Conservation (phyloP, 1,284 basidiomycete genomes). For the Phellopilus nigrolimitatus region DNA sequence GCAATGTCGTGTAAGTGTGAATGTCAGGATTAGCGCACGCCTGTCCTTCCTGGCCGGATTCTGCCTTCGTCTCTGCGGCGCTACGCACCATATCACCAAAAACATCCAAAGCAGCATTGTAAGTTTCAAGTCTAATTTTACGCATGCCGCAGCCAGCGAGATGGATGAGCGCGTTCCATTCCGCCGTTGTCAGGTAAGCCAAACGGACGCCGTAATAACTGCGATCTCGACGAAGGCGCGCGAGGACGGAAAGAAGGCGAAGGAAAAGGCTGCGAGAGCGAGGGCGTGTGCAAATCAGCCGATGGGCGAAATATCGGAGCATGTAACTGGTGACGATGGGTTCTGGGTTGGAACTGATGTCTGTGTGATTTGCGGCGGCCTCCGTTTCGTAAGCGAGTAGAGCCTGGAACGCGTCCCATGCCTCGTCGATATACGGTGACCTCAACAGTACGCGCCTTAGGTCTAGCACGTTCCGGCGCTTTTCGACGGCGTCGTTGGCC, state of each 20-base stretch:
- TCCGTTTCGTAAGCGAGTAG: conserved; percentile 34
- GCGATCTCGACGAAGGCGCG: conserved; percentile 46
- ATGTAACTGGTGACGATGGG: conserved; percentile 7
- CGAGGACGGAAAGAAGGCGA: conserved; percentile 58
- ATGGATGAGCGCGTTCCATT: conserved; percentile 73
- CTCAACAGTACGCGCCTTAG: conserved; percentile 5
- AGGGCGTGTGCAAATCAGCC: conserved; percentile 40
- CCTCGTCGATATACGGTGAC: conserved; percentile 29
- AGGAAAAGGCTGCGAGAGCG: conserved; percentile 56
- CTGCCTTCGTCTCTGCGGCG: conserved; percentile 22
- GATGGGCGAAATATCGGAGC: conserved; percentile 46
- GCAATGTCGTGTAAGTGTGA: conserved; percentile 60
- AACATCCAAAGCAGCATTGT: conserved; percentile 54
- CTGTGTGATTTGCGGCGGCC: background rate
- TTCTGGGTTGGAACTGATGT: background rate
- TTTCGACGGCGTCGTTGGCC: background rate
- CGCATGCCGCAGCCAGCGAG: conserved; percentile 63
- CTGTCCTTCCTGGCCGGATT: conserved; percentile 4
- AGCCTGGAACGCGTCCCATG: conserved; percentile 56
- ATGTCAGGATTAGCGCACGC: conserved; percentile 46
- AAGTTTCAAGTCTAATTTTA: conserved; percentile 49
- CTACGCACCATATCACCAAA: conserved; percentile 52
- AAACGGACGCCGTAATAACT: conserved; percentile 27
- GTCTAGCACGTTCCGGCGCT: background rate
- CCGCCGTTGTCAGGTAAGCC: conserved; percentile 45